phyloP scores from a whole-genome alignment of 2,329 filamentous ascomycete species.

The Acrocalymma vagum region DNA sequence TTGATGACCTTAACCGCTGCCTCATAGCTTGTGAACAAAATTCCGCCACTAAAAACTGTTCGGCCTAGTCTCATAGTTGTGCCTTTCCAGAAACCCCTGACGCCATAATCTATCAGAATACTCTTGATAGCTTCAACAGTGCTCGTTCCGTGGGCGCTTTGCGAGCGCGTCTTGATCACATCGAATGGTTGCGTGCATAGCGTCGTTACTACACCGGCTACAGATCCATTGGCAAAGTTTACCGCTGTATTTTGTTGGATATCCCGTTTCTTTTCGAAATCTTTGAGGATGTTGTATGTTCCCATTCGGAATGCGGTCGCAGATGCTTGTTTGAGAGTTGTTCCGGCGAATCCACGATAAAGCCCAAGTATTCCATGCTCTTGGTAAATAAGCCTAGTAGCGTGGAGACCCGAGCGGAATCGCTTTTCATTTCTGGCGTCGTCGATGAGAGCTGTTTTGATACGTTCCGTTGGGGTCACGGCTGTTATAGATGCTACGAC shows the following conservation, averaged over 20 bases:
- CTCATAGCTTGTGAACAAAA: slow-evolving; percentile 71
- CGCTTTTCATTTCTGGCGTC: slow-evolving; percentile 61
- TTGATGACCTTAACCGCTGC: slow-evolving; percentile 60
- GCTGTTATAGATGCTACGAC: slow-evolving; percentile 69
- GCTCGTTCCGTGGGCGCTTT: slow-evolving; percentile 66
- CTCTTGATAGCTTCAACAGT: slow-evolving; percentile 65
- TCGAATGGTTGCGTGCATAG: slow-evolving; percentile 69
- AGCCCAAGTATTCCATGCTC: slow-evolving; percentile 64
- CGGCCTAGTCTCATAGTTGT: slow-evolving; percentile 73
- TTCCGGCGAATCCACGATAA: slow-evolving; percentile 67
- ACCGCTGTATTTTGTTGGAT: slow-evolving; percentile 60
- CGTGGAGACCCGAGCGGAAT: slow-evolving; percentile 62
- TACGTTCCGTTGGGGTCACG: slow-evolving; percentile 73
- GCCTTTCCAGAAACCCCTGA: slow-evolving; percentile 71
- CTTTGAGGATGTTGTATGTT: slow-evolving; percentile 70
- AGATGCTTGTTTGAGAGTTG: slow-evolving; percentile 69
- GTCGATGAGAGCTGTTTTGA: slow-evolving; percentile 74
- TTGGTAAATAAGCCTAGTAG: slow-evolving; percentile 57
- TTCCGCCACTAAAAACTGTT: slow-evolving; percentile 72
- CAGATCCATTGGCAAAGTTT: slow-evolving; percentile 69
- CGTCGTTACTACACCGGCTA: slow-evolving; percentile 69
- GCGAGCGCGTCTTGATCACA: slow-evolving; percentile 69
- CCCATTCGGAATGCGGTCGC: slow-evolving; percentile 70
- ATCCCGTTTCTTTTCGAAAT: slow-evolving; percentile 59
- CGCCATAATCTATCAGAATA: slow-evolving; percentile 65